Evolutionary conservation across 2,329 filamentous ascomycete species (phyloP), one percentile per base, ranked within the genome.

Genomic region (Septoria linicola): DNA sequence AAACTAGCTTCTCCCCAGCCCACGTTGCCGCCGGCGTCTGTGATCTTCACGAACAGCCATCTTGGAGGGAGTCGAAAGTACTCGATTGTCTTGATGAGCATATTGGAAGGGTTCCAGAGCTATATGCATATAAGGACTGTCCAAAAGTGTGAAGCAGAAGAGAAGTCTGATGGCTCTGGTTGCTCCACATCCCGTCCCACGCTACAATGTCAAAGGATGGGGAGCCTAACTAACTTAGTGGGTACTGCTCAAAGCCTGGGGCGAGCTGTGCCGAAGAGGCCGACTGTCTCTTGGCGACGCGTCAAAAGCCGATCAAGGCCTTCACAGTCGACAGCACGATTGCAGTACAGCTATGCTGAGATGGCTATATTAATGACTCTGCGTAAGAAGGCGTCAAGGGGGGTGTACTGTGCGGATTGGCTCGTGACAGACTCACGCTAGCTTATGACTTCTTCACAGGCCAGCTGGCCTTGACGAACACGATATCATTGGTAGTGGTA

Each of bases 21-120:
- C 43, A 76, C 71, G 25, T 80, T 75, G 3, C 81, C 84, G 1
- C 76, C 75, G 21, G 82, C 80, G 63, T 89, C 85, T 1, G 80
- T 82, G 55, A 90, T 79, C 66, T 89, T 90, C 59, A 89, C 85
- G 58, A 89, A 88, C 1, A 90, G 75, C 86, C 86, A 90, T 35
- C 87, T 76, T 13, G 87, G 87, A 31, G 83, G 82, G 7, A 89
- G 81, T 14, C 85, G 80, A 66, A 88, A 89, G 64, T 89, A 88
- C 60, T 88, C 84, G 41, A 89, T 83, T 19, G 65, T 76, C 53
- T 77, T 74, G 62, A 88, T 87, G 57, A 48, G 41, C 54, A 57
- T 95, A 10, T 27, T 27, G 23, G 23, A 27, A 27, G 5, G 5
- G 5, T 27, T 5, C 23, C 10, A 5, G 23, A 27, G 23, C 23